Percentiles rank a stretch among this genome's conserved stretches.
Conservation (phyloP, 2,329 filamentous ascomycete species). For the Colletotrichum musicola region DNA sequence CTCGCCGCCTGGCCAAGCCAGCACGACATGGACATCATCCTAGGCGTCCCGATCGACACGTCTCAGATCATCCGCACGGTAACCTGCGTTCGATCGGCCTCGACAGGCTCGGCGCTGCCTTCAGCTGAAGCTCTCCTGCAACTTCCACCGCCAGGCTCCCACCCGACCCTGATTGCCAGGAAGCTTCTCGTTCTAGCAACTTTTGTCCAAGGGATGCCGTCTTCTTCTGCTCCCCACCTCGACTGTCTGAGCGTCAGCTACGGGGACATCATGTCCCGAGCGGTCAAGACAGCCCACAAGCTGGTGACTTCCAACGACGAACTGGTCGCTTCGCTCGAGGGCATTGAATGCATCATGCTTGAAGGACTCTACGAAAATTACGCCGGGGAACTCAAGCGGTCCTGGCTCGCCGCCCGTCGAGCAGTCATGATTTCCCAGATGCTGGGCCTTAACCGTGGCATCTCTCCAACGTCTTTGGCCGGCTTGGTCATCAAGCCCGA, state of each 20-base stretch:
- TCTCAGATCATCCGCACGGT: slow-evolving; percentile 20
- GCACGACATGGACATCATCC: background rate
- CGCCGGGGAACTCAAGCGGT: slow-evolving; percentile 57
- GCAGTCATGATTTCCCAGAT: slow-evolving; percentile 60
- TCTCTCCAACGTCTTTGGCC: background rate
- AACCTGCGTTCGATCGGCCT: background rate
- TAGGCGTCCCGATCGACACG: slow-evolving; percentile 8
- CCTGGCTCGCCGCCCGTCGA: slow-evolving; percentile 60
- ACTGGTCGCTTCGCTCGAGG: slow-evolving; percentile 58
- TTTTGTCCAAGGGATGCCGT: slow-evolving; percentile 48
- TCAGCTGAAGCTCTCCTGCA: slow-evolving; percentile 5
- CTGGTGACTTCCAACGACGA: slow-evolving; percentile 61
- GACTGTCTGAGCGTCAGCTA: slow-evolving; percentile 36
- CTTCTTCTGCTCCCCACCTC: background rate
- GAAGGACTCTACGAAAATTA: slow-evolving; percentile 61
- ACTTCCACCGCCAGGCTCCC: slow-evolving; percentile 3
- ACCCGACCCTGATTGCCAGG: slow-evolving; percentile 56
- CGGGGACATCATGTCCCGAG: slow-evolving; percentile 45
- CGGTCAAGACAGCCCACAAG: slow-evolving; percentile 47
- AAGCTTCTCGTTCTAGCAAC: slow-evolving; percentile 54
- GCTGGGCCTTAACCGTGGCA: slow-evolving; percentile 49
- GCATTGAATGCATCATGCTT: slow-evolving; percentile 63
- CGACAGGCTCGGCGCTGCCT: background rate
- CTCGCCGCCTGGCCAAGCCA: slow-evolving; percentile 18
- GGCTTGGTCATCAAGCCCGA: slow-evolving; percentile 26